A percentile compares a stretch with the other conserved stretches of the same genome.
phyloP scores from a whole-genome alignment of 2,329 filamentous ascomycete genomes.

The Colletotrichum brevisporum region DNA sequence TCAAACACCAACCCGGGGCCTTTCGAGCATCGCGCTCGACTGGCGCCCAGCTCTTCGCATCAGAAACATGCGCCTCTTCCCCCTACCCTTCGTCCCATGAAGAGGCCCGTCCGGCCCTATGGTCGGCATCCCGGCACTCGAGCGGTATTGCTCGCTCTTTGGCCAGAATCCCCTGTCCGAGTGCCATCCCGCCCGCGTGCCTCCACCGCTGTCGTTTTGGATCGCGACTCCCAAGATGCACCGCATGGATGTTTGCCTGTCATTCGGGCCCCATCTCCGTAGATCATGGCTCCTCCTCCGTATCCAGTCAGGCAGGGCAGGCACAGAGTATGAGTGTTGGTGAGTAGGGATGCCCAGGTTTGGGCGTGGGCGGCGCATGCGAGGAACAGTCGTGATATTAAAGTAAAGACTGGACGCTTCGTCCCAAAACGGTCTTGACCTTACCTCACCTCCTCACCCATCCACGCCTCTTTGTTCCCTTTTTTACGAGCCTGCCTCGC shows the following conservation, averaged over 20 bases:
- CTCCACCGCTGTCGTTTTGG: conserved; percentile 37
- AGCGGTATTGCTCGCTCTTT: conserved; percentile 32
- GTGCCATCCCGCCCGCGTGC: conserved; percentile 34
- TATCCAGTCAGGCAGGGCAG: conserved; percentile 2
- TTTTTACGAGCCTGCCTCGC: conserved; percentile 16
- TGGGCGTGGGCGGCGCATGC: conserved; percentile 30
- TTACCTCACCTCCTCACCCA: conserved; percentile 31
- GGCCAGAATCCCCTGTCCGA: conserved; percentile 36
- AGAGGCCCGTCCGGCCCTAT: conserved; percentile 31
- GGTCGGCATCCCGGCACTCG: conserved; percentile 32
- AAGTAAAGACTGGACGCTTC: conserved; percentile 22
- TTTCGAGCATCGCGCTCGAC: conserved; percentile 30
- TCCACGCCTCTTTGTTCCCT: conserved; percentile 11
- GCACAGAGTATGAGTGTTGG: conserved; percentile 23
- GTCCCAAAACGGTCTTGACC: conserved; percentile 26
- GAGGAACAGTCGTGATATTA: conserved; percentile 35
- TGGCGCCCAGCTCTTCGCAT: conserved; percentile 30
- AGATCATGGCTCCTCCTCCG: conserved; percentile 28
- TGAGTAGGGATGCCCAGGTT: conserved; percentile 31
- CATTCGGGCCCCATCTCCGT: conserved; percentile 34
- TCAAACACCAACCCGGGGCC: conserved; percentile 31
- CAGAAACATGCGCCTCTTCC: conserved; percentile 35
- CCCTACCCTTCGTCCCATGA: conserved; percentile 34
- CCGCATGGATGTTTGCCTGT: conserved; percentile 37
- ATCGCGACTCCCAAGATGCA: conserved; percentile 35